phyloP scores from a whole-genome alignment of 768 basidiomycete species.

The Pisolithus marmoratus region DNA sequence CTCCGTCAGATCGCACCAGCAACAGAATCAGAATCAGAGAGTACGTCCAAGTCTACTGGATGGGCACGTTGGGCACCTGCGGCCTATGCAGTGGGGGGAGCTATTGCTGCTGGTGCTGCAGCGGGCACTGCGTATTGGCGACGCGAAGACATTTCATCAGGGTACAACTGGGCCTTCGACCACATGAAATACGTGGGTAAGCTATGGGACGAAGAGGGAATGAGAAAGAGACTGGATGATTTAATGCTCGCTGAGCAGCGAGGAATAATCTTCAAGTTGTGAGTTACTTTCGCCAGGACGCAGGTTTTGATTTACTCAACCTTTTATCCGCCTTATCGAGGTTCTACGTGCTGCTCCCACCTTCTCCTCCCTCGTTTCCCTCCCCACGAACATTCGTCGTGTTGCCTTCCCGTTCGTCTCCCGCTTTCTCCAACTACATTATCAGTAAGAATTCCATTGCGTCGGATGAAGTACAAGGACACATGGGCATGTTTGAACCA shows the following conservation, averaged over 20 bases:
- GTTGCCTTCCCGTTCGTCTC: constrained; percentile 51
- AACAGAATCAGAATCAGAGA: constrained; percentile 12
- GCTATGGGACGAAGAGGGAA: constrained; percentile 71
- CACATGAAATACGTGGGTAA: constrained; percentile 88
- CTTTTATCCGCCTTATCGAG: constrained; percentile 33
- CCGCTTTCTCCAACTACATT: constrained; percentile 49
- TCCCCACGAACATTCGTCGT: constrained; percentile 71
- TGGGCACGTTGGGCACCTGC: constrained; percentile 69
- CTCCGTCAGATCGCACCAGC: constrained; percentile 28
- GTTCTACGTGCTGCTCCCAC: constrained; percentile 75
- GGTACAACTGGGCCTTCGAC: constrained; percentile 73
- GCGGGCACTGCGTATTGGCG: constrained; percentile 82
- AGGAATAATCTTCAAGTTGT: constrained; percentile 72
- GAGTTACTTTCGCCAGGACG: constrained; percentile 24
- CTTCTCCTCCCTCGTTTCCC: constrained; percentile 52
- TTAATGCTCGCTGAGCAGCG: constrained; percentile 56
- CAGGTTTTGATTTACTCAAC: neutral
- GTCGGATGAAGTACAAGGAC: constrained; percentile 75
- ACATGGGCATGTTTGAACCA: constrained; percentile 83
- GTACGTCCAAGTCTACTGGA: constrained; percentile 19
- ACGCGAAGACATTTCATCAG: constrained; percentile 64
- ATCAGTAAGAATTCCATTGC: constrained; percentile 64
- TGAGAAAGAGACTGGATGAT: constrained; percentile 56
- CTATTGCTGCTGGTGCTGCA: constrained; percentile 74
- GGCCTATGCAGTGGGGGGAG: constrained; percentile 67